Conservation (phyloP, 805 yeast species). For the Barnettozyma sp. region DNA sequence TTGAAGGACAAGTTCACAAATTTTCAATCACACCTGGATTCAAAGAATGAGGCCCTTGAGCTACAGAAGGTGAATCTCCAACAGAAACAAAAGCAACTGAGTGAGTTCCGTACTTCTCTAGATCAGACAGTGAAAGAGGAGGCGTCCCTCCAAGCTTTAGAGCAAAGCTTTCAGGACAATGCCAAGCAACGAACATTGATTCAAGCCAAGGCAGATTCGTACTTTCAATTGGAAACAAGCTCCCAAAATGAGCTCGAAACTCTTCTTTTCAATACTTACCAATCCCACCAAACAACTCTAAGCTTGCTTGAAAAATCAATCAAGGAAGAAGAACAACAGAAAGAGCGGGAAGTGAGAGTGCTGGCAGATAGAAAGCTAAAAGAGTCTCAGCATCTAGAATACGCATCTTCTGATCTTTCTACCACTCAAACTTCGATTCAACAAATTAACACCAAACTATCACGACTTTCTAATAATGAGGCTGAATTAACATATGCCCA, state of each 20-base stretch:
- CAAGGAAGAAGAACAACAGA: constrained; percentile 9
- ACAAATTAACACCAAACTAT: constrained; percentile 33
- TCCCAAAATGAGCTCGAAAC: constrained; percentile 2
- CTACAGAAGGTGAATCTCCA: constrained; percentile 21
- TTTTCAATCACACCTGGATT: constrained; percentile 30
- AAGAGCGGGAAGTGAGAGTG: neutral
- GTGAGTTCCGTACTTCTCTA: constrained; percentile 26
- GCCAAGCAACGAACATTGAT: constrained; percentile 12
- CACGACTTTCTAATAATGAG: constrained; percentile 35
- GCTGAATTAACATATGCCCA: constrained; percentile 42
- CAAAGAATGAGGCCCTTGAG: constrained; percentile 26
- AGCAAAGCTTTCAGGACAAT: constrained; percentile 28
- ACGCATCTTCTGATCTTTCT: constrained; percentile 35
- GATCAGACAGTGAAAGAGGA: constrained; percentile 38
- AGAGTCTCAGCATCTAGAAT: constrained; percentile 38
- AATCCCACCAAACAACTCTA: constrained; percentile 9
- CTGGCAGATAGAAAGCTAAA: constrained; percentile 31
- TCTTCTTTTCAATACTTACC: constrained; percentile 2
- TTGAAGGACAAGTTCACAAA: constrained; percentile 35
- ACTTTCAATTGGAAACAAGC: constrained; percentile 2
- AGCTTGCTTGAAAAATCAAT: constrained; percentile 10
- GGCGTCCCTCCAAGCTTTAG: constrained; percentile 49
- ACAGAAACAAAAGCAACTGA: constrained; percentile 21
- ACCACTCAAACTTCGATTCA: constrained; percentile 31
- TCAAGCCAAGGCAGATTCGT: constrained; percentile 10